Conservation (phyloP, 345 rosid species). For the Noccaea bulbosa region DNA sequence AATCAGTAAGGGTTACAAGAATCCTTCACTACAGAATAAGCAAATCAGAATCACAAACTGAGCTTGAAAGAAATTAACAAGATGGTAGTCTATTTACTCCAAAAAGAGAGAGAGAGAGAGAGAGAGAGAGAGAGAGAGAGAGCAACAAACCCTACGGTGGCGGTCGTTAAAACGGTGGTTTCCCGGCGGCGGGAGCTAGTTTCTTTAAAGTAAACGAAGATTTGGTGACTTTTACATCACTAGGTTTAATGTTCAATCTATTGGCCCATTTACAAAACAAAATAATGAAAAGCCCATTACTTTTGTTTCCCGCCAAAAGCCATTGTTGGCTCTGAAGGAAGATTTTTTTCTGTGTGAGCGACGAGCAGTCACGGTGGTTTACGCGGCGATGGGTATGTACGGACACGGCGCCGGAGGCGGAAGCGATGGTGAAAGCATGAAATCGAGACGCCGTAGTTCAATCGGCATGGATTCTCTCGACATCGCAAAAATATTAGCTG, state of each 20-base stretch:
- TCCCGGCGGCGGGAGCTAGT: conserved; percentile 29
- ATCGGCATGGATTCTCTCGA: conserved; percentile 45
- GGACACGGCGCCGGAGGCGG: conserved; percentile 30
- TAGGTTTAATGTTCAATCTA: conserved; percentile 28
- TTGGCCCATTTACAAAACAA: conserved; percentile 28
- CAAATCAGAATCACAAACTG: conserved; percentile 8
- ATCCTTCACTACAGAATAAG: conserved; percentile 12
- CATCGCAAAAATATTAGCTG: conserved; percentile 50
- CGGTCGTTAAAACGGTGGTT: conserved; percentile 16
- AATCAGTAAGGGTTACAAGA: not conserved
- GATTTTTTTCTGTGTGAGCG: conserved; percentile 3
- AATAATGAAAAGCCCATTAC: conserved; percentile 7
- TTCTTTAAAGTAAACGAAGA: not conserved
- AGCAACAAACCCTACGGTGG: not conserved
- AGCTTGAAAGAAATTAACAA: conserved; percentile 5
- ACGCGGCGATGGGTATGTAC: conserved; percentile 43
- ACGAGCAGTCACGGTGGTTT: conserved; percentile 6
- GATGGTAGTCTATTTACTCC: not conserved
- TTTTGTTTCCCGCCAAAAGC: conserved; percentile 40
- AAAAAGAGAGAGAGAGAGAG: not conserved
- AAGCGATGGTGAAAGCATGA: conserved; percentile 34
- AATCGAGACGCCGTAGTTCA: conserved; percentile 34
- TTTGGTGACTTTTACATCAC: not conserved
- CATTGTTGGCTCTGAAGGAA: not conserved
- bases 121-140: not conserved